These are phyloP conservation scores for Hygrocybe coccinea DNA, from an alignment of 768 basidiomycete genomes.

Conservation along the genomic window DNA sequence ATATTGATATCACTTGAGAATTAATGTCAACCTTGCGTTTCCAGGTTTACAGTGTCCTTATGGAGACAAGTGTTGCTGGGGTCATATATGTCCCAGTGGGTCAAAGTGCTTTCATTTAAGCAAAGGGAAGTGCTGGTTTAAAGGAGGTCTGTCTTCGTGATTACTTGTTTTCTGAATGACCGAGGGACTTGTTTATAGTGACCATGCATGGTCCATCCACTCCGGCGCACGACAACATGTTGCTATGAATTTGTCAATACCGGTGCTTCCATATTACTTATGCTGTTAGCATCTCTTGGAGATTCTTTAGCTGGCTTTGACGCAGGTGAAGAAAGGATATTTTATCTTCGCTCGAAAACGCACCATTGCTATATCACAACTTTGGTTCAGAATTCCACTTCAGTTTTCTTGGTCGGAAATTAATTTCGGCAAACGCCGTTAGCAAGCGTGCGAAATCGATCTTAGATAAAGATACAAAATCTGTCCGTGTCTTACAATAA, in stretches of 20 bases:
- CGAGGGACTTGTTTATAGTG: slow-evolving; percentile 24
- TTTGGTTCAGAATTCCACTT: no score
- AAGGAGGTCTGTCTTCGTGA: slow-evolving; percentile 47
- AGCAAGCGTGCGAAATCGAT: slow-evolving; percentile 69
- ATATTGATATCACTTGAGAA: background rate
- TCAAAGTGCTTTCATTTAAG: slow-evolving; percentile 63
- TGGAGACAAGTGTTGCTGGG: slow-evolving; percentile 76
- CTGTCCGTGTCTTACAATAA: background rate
- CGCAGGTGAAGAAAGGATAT: no score
- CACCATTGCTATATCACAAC: no score
- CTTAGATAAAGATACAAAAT: background rate
- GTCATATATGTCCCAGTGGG: slow-evolving; percentile 79
- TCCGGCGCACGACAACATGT: slow-evolving; percentile 12
- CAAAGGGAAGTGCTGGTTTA: slow-evolving; percentile 87
- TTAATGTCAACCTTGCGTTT: slow-evolving; percentile 1
- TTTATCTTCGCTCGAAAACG: no score
- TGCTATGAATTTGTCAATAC: slow-evolving; percentile 1
- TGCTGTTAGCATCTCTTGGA: background rate
- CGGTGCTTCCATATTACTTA: background rate
- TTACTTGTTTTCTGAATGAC: background rate
- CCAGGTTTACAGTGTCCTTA: slow-evolving; percentile 71
- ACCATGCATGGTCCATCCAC: slow-evolving; percentile 38
- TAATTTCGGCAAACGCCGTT: background rate
- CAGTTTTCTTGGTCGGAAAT: no score
- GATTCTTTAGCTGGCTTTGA: no score